phyloP scores from a whole-genome alignment of 129 eudicot species.

The sunflower (Helianthus annuus) region DNA sequence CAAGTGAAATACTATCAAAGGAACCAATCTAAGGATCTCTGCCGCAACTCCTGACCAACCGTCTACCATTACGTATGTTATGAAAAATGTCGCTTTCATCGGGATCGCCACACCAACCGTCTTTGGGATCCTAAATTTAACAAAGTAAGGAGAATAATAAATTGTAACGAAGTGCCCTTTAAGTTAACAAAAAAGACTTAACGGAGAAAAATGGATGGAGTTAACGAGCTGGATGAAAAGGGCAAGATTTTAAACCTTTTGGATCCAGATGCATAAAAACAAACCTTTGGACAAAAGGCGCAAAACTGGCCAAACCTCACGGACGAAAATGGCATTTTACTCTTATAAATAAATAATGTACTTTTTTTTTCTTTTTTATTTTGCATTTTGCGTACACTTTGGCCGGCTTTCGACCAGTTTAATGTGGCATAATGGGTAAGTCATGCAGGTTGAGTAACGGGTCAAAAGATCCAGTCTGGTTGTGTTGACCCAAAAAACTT shows the following conservation, averaged over 20 bases:
- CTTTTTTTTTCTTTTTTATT: background rate
- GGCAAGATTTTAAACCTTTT: no score
- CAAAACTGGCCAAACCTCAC: background rate
- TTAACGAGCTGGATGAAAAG: no score
- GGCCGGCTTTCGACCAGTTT: background rate
- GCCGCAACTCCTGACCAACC: slow-evolving; percentile 97
- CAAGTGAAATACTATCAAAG: slow-evolving; percentile 60
- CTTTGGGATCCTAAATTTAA: slow-evolving; percentile 64
- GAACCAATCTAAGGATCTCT: slow-evolving; percentile 76
- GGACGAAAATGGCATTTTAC: no score
- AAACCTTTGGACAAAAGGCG: background rate
- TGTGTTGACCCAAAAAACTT: background rate
- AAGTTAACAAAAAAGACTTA: no score
- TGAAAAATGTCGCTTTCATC: slow-evolving; percentile 87
- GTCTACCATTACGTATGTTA: slow-evolving; percentile 80
- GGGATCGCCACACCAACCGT: slow-evolving; percentile 91
- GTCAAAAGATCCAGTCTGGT: background rate
- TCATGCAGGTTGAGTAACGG: background rate
- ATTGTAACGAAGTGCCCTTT: background rate
- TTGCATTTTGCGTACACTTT: background rate
- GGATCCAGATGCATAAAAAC: no score
- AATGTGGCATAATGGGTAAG: background rate
- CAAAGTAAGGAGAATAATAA: background rate
- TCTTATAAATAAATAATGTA: background rate
- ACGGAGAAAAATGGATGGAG: no score